Evolutionary conservation across 768 basidiomycete genomes (phyloP).

Genomic region (Suillus alpinus): DNA sequence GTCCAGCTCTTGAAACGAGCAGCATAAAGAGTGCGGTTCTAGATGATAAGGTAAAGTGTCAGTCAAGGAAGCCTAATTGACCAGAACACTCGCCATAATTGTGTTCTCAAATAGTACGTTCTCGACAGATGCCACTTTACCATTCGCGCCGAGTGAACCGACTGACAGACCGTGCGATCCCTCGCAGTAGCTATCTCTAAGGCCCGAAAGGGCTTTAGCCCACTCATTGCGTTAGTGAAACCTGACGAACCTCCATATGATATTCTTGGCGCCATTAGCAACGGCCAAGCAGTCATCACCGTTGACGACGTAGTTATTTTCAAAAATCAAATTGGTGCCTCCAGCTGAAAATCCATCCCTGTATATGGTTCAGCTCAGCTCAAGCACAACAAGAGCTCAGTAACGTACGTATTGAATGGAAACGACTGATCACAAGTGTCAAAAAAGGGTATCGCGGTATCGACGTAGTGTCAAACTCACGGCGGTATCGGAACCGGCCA

Average conservation of each 20-base stretch:
- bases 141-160: slow-evolving; percentile 41
- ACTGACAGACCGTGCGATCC: slow-evolving; percentile 61
- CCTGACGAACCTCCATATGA: slow-evolving; percentile 41
- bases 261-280: slow-evolving; percentile 52
- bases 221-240: not conserved
- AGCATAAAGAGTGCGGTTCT: slow-evolving; percentile 53
- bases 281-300: slow-evolving; percentile 65
- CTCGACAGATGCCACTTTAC: slow-evolving; percentile 53
- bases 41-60: slow-evolving; percentile 2
- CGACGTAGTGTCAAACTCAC: not conserved
- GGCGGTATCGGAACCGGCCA: slow-evolving; percentile 46
- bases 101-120: slow-evolving; percentile 52
- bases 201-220: not conserved
- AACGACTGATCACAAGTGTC: slow-evolving; percentile 37
- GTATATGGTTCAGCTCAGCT: not conserved
- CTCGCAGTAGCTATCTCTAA: slow-evolving; percentile 51
- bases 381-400: slow-evolving; percentile 1
- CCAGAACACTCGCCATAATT: slow-evolving; percentile 34
- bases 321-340: slow-evolving; percentile 56
- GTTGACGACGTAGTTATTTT: slow-evolving; percentile 55
- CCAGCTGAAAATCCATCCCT: slow-evolving; percentile 49
- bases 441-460: not conserved
- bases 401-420: slow-evolving; percentile 58
- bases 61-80: not conserved
- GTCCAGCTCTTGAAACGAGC: slow-evolving; percentile 72